phyloP scores from a whole-genome alignment of 345 rosid species.

The Cardamine chenopodiifolia region DNA sequence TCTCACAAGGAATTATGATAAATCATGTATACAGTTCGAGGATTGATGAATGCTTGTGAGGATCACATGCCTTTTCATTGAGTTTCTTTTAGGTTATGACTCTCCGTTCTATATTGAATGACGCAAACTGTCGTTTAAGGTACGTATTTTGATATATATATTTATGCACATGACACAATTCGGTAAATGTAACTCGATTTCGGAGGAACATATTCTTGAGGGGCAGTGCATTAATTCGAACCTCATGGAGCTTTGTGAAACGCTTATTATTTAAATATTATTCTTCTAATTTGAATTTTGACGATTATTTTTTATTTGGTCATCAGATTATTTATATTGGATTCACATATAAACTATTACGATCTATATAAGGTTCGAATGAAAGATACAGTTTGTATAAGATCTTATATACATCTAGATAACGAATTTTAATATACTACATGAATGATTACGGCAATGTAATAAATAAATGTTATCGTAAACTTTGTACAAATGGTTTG shows the following conservation, averaged over 20 bases:
- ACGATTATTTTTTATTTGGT: neutral
- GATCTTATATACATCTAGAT: neutral
- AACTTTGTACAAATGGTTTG: neutral
- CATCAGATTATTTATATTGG: neutral
- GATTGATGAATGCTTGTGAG: neutral
- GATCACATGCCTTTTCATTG: too few relatives aligned
- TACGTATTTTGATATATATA: too few relatives aligned
- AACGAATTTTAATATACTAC: neutral
- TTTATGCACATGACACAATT: conserved; percentile 5
- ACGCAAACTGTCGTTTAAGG: too few relatives aligned
- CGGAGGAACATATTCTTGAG: neutral
- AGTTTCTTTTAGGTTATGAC: neutral
- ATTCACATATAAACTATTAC: neutral
- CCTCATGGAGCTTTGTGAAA: neutral
- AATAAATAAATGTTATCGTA: neutral
- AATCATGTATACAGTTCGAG: neutral
- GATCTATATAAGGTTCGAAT: neutral
- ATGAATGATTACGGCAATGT: neutral
- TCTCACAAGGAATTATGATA: neutral
- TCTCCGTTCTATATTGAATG: neutral
- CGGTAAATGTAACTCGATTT: conserved; percentile 1
- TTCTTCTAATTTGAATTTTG: neutral
- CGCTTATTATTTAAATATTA: neutral
- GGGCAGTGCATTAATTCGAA: neutral
- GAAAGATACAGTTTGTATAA: too few relatives aligned